Percentiles rank a stretch among this genome's conserved stretches.
Evolutionary conservation across 1,284 basidiomycete genomes (phyloP).

Genomic region (Sphaerobolus stellatus): DNA sequence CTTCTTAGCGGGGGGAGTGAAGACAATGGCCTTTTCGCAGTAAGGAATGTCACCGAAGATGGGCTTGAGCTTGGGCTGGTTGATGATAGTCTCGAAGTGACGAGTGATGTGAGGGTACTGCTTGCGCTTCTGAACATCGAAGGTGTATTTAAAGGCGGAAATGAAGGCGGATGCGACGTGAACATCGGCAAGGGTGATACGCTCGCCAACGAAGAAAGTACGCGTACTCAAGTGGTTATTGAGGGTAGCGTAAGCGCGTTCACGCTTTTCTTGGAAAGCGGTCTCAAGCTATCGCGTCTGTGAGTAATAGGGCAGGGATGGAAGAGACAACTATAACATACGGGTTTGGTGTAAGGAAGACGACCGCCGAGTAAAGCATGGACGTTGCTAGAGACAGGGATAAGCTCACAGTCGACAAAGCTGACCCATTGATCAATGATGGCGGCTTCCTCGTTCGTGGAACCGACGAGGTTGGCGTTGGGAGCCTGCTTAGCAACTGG

Average conservation of each 20-base stretch:
- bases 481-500: slow-evolving; percentile 73
- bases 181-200: slow-evolving; percentile 92
- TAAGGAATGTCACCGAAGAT: slow-evolving; percentile 64
- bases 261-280: slow-evolving; percentile 49
- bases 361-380: slow-evolving; percentile 22
- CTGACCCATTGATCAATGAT: slow-evolving; percentile 68
- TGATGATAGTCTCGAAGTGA: slow-evolving; percentile 79
- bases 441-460: slow-evolving; percentile 54
- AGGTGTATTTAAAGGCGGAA: slow-evolving; percentile 46
- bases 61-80: slow-evolving; percentile 74
- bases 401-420: slow-evolving; percentile 61
- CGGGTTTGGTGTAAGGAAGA: slow-evolving; percentile 36
- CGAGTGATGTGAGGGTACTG: slow-evolving; percentile 80
- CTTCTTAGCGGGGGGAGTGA: slow-evolving; percentile 70
- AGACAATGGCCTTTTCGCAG: slow-evolving; percentile 72
- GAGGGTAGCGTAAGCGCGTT: slow-evolving; percentile 62
- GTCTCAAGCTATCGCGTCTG: slow-evolving; percentile 51
- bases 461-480: slow-evolving; percentile 65
- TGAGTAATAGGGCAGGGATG: neutral
- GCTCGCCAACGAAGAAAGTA: slow-evolving; percentile 93
- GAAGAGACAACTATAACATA: slow-evolving; percentile 9
- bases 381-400: slow-evolving; percentile 25
- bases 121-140: slow-evolving; percentile 66
- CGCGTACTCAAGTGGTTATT: slow-evolving; percentile 73
- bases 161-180: slow-evolving; percentile 60